Percentiles rank a stretch among this genome's conserved stretches.
Evolutionary conservation across 129 eudicot species (phyloP).

Genomic region (Cynara cardunculus): DNA sequence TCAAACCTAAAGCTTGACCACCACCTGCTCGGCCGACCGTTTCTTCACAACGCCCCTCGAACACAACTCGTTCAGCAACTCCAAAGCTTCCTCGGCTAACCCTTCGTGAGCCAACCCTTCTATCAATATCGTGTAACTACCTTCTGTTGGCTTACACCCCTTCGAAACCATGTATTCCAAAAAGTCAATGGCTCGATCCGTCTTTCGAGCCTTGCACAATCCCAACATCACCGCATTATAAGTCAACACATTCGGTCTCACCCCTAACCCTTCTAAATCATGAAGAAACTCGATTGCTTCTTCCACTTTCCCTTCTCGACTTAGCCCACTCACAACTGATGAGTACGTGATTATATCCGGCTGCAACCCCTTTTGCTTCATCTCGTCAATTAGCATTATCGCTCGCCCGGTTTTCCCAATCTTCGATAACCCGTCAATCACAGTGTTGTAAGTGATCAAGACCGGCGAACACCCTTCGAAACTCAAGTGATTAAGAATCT

Average conservation of each 20-base stretch:
- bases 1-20: slow-evolving; percentile 38
- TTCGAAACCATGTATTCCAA: slow-evolving; percentile 60
- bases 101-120: slow-evolving; percentile 88
- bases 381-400: slow-evolving; percentile 54
- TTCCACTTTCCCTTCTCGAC: slow-evolving; percentile 78
- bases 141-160: slow-evolving; percentile 81
- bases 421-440: slow-evolving; percentile 75
- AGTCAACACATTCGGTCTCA: slow-evolving; percentile 62
- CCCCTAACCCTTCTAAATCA: slow-evolving; percentile 53
- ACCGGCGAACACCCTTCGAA: slow-evolving; percentile 76
- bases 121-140: slow-evolving; percentile 64
- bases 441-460: slow-evolving; percentile 78
- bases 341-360: slow-evolving; percentile 72
- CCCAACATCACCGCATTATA: slow-evolving; percentile 74
- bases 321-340: slow-evolving; percentile 64
- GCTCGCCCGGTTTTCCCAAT: slow-evolving; percentile 65
- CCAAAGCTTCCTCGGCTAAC: slow-evolving; percentile 56
- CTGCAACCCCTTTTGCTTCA: slow-evolving; percentile 68
- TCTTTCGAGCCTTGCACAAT: slow-evolving; percentile 70
- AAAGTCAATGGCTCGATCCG: slow-evolving; percentile 81
- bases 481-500: slow-evolving; percentile 63
- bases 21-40: slow-evolving; percentile 61
- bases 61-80: slow-evolving; percentile 64
- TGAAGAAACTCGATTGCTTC: slow-evolving; percentile 64
- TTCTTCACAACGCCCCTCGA: slow-evolving; percentile 63